A percentile compares a stretch with the other conserved stretches of the same genome.
These are phyloP conservation scores for Ceriops decandra DNA, from an alignment of 345 rosid genomes.

Conservation along the genomic window DNA sequence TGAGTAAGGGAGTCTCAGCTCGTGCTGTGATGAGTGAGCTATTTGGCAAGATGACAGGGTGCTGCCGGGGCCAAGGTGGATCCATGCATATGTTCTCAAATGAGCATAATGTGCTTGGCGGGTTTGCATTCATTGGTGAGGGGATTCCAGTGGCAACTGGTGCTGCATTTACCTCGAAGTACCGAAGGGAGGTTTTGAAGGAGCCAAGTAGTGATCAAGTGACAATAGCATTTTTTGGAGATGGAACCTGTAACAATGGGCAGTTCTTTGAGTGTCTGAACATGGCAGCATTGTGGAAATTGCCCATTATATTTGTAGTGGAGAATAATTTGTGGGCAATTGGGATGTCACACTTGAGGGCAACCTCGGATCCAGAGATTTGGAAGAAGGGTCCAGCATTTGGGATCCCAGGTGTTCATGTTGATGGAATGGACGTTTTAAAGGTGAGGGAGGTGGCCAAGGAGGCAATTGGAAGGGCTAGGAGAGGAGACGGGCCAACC, in stretches of 20 bases:
- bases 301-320: constrained; percentile 84
- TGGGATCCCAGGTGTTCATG: constrained; percentile 84
- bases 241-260: constrained; percentile 83
- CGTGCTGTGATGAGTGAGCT: constrained; percentile 91
- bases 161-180: constrained; percentile 67
- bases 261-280: constrained; percentile 84
- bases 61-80: constrained; percentile 89
- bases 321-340: constrained; percentile 93
- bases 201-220: constrained; percentile 54
- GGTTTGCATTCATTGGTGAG: constrained; percentile 82
- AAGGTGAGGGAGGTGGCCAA: constrained; percentile 81
- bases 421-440: constrained; percentile 88
- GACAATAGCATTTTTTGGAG: constrained; percentile 74
- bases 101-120: constrained; percentile 80
- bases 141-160: constrained; percentile 85
- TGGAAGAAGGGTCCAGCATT: constrained; percentile 90
- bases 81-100: constrained; percentile 90
- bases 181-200: constrained; percentile 66
- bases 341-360: constrained; percentile 79
- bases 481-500: constrained; percentile 86
- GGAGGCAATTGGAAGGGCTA: constrained; percentile 72
- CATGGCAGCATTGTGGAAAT: constrained; percentile 75
- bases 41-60: constrained; percentile 73
- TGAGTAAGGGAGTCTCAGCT: constrained; percentile 83
- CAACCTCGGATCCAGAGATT: constrained; percentile 80